Evolutionary conservation across 441 rosid genomes (phyloP).

Genomic region (Cnidoscolus chayamansa): DNA sequence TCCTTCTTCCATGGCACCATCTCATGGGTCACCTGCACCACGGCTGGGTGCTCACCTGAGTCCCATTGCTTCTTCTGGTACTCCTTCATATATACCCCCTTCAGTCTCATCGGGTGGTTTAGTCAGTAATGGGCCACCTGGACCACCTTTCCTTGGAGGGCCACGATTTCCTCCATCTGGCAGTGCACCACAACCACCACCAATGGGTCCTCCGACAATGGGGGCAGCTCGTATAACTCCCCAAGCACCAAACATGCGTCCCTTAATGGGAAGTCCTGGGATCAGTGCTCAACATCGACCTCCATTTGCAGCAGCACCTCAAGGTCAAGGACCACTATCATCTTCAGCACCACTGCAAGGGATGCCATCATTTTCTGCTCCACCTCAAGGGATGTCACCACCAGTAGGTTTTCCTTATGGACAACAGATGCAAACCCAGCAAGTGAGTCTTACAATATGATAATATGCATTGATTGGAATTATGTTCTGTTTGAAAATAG

Average conservation of each 20-base stretch:
- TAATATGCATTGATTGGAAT: neutral
- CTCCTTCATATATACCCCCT: constrained; percentile 44
- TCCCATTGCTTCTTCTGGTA: constrained; percentile 38
- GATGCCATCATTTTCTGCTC: constrained; percentile 39
- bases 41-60: constrained; percentile 44
- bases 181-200: constrained; percentile 43
- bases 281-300: constrained; percentile 34
- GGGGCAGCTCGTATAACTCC: constrained; percentile 42
- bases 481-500: neutral
- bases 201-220: constrained; percentile 48
- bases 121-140: constrained; percentile 65
- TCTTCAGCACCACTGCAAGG: constrained; percentile 45
- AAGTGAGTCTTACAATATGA: constrained; percentile 37
- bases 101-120: constrained; percentile 40
- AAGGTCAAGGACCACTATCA: constrained; percentile 29
- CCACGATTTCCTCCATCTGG: constrained; percentile 46
- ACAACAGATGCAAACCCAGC: constrained; percentile 52
- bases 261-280: constrained; percentile 38
- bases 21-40: constrained; percentile 31
- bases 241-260: constrained; percentile 43
- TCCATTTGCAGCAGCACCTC: constrained; percentile 32
- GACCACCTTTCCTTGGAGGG: constrained; percentile 46
- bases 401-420: constrained; percentile 51
- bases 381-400: constrained; percentile 46
- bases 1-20: constrained; percentile 22